phyloP scores from a whole-genome alignment of 139 green algal genomes.

The Tetradesmus lagerheimii region DNA sequence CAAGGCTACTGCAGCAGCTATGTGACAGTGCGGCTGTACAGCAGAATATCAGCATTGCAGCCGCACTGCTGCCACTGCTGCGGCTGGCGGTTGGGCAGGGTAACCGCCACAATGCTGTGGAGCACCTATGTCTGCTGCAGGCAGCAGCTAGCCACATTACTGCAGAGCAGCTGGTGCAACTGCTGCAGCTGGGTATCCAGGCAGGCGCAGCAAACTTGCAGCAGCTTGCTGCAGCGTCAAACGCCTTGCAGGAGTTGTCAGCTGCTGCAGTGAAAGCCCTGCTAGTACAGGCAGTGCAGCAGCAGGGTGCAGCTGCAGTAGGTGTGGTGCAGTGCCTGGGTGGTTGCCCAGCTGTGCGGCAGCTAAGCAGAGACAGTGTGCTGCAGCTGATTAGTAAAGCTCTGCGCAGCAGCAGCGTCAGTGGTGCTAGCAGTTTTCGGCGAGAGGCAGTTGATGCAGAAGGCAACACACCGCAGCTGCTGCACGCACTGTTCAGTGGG shows the following conservation, averaged over 20 bases:
- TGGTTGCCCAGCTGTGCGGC: neutral
- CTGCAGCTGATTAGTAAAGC: neutral
- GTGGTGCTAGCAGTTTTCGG: neutral
- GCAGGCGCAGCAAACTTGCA: neutral
- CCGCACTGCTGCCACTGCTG: neutral
- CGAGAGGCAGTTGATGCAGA: neutral
- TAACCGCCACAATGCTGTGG: neutral
- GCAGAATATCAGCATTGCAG: neutral
- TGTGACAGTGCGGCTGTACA: neutral
- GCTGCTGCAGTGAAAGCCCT: neutral
- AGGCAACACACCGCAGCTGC: neutral
- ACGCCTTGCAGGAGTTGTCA: neutral
- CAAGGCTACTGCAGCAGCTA: neutral
- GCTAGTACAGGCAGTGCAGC: neutral
- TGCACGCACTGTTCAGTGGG: neutral
- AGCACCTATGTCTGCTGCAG: neutral
- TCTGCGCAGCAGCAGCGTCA: neutral
- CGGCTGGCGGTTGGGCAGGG: neutral
- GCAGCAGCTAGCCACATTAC: neutral
- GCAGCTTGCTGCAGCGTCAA: neutral
- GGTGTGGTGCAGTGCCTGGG: neutral
- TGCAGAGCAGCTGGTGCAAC: neutral
- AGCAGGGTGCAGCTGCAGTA: neutral
- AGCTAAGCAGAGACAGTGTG: neutral
- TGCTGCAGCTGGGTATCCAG: neutral